A percentile compares a stretch with the other conserved stretches of the same genome.
Evolutionary conservation across 1,284 basidiomycete species (phyloP).

Genomic region (Meira nashicola): DNA sequence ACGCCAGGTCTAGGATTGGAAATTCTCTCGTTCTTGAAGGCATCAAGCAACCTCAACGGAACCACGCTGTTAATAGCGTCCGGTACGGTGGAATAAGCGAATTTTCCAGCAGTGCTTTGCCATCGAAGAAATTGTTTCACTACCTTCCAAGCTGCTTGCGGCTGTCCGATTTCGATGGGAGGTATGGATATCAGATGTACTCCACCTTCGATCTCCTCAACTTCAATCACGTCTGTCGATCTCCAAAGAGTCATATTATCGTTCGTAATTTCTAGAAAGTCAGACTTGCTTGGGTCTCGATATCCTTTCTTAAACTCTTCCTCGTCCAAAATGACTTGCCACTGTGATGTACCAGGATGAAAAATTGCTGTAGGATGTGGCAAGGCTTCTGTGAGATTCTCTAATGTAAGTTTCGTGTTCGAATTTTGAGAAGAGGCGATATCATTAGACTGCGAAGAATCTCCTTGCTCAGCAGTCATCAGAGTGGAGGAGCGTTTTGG

Average conservation of each 20-base stretch:
- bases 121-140: neutral
- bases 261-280: neutral
- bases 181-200: neutral
- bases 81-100: neutral
- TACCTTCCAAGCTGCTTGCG: neutral
- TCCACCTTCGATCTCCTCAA: neutral
- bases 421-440: neutral
- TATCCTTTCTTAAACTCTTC: constrained; percentile 9
- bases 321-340: constrained; percentile 24
- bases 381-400: constrained; percentile 16
- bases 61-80: neutral
- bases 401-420: neutral
- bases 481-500: neutral
- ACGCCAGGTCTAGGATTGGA: constrained; percentile 2
- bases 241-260: neutral
- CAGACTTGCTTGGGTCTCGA: constrained; percentile 2
- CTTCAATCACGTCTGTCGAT: neutral
- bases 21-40: neutral
- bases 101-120: neutral
- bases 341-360: constrained; percentile 31
- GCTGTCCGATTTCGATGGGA: neutral
- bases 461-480: neutral
- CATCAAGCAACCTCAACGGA: neutral
- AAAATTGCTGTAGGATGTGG: constrained; percentile 30
- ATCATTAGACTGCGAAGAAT: neutral